Conservation (phyloP, 441 rosid species). For the Euphorbia corollata region DNA sequence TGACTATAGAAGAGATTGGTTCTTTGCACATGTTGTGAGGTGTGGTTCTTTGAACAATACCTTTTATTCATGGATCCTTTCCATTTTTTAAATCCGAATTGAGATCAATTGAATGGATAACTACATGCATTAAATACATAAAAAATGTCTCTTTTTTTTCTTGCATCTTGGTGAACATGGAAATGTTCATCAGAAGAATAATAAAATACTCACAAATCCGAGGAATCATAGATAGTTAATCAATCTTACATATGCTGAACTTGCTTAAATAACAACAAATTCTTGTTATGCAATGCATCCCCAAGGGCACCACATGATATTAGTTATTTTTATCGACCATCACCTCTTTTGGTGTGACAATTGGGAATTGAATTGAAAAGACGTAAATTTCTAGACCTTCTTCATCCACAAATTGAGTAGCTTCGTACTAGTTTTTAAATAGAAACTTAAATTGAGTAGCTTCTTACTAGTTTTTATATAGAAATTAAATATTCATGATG, state of each 20-base stretch:
- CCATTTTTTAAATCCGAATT: neutral
- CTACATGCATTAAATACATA: neutral
- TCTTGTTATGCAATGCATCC: neutral
- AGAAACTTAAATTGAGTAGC: neutral
- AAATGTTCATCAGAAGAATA: slow-evolving; percentile 1
- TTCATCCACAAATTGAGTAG: too few species aligned
- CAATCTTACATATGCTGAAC: neutral
- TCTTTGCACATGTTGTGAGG: slow-evolving; percentile 68
- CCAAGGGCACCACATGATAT: neutral
- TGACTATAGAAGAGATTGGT: slow-evolving; percentile 52
- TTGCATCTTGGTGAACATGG: neutral
- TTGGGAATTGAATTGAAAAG: too few species aligned
- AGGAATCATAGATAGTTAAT: neutral
- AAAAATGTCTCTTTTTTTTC: neutral
- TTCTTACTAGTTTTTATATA: neutral
- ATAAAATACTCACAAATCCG: slow-evolving; percentile 1
- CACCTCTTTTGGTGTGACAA: neutral
- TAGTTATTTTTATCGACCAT: neutral
- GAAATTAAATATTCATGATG: slow-evolving; percentile 1
- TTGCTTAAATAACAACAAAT: neutral
- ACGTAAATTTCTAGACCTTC: too few species aligned
- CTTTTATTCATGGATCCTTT: slow-evolving; percentile 11
- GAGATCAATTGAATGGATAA: slow-evolving; percentile 1
- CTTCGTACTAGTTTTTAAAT: too few species aligned
- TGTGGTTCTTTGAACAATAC: slow-evolving; percentile 14